Conservation (phyloP, 257 asterid species). For the Leptodermis oblonga region DNA sequence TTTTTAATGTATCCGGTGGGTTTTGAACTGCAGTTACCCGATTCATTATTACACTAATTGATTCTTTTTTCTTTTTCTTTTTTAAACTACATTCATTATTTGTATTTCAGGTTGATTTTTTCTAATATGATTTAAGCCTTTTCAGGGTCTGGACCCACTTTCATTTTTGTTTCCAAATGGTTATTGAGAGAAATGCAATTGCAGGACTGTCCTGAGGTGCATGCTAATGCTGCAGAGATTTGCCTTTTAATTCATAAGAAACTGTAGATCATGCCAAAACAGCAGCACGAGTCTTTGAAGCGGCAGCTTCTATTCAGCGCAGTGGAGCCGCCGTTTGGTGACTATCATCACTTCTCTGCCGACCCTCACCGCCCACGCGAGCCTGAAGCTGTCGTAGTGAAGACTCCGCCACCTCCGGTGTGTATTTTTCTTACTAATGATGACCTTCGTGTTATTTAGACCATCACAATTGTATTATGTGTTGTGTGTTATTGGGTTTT, state of each 20-base stretch:
- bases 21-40: no score
- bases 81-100: no score
- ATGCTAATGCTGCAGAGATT: no score
- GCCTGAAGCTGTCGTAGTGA: conserved; percentile 55
- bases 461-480: neutral
- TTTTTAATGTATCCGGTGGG: no score
- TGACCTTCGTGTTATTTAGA: neutral
- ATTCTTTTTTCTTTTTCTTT: no score
- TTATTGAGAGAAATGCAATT: no score
- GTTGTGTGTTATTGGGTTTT: conserved; percentile 1
- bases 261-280: conserved; percentile 44
- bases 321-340: conserved; percentile 66
- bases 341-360: conserved; percentile 62
- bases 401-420: conserved; percentile 51
- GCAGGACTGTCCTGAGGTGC: no score
- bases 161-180: no score
- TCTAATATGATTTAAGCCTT: no score
- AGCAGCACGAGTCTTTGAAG: conserved; percentile 39
- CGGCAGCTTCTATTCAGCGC: conserved; percentile 64
- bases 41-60: no score
- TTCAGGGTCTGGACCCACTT: no score
- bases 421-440: conserved; percentile 20
- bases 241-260: conserved; percentile 5
- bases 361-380: conserved; percentile 41
- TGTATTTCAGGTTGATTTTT: no score